These are phyloP conservation scores for Aspergillus diversus DNA, from an alignment of 495 filamentous ascomycete genomes.

Conservation along the genomic window DNA sequence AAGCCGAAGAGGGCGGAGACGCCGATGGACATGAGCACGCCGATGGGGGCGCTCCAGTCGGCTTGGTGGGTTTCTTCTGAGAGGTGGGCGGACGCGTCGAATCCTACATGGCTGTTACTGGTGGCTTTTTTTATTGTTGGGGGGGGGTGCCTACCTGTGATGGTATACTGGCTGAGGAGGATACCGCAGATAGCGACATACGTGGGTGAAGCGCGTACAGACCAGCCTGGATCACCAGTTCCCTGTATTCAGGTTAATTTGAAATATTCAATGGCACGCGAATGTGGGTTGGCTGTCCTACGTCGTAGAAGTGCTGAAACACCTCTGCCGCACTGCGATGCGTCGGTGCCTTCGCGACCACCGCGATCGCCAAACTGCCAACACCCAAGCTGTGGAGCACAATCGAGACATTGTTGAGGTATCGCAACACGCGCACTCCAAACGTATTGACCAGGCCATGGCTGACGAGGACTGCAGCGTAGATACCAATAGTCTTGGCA, in stretches of 20 bases:
- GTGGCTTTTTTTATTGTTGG: not conserved
- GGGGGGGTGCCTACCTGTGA: not conserved
- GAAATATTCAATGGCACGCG: not conserved
- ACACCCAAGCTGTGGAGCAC: not conserved
- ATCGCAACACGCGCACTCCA: constrained; percentile 7
- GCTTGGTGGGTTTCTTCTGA: constrained; percentile 9
- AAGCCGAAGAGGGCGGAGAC: constrained; percentile 7
- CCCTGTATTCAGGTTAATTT: not conserved
- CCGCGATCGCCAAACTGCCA: constrained; percentile 1
- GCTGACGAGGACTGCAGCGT: constrained; percentile 4
- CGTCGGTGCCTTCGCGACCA: constrained; percentile 8
- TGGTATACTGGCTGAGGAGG: constrained; percentile 13
- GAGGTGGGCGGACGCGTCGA: constrained; percentile 7
- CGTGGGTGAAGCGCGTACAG: not conserved
- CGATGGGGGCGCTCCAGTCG: constrained; percentile 9
- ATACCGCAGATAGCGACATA: constrained; percentile 7
- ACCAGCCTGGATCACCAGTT: constrained; percentile 7
- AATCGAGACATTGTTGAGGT: constrained; percentile 6
- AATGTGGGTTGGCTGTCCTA: not conserved
- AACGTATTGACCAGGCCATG: constrained; percentile 9
- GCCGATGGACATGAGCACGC: constrained; percentile 10
- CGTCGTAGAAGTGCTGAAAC: constrained; percentile 11
- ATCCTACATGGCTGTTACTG: not conserved
- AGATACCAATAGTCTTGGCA: constrained; percentile 1
- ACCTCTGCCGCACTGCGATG: constrained; percentile 6